phyloP scores from a whole-genome alignment of 768 basidiomycete species.

The Obba rivulosa region DNA sequence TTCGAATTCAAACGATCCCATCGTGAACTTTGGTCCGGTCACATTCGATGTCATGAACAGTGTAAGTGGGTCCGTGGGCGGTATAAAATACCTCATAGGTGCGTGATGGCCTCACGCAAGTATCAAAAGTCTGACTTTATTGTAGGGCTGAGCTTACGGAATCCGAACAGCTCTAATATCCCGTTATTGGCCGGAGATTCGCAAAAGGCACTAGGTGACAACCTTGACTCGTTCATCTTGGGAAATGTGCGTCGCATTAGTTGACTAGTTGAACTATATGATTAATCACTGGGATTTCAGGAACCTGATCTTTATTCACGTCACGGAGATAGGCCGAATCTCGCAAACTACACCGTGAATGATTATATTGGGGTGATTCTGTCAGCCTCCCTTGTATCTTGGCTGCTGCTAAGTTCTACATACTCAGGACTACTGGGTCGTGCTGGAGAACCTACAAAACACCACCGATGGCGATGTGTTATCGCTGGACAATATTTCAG shows the following conservation, averaged over 20 bases:
- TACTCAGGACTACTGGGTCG: constrained; percentile 36
- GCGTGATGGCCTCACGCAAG: constrained; percentile 10
- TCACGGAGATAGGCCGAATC: constrained; percentile 35
- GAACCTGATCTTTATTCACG: constrained; percentile 56
- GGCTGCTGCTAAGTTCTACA: background rate
- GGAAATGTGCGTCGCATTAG: constrained; percentile 39
- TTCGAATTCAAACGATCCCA: constrained; percentile 39
- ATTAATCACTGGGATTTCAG: constrained; percentile 19
- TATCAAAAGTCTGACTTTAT: background rate
- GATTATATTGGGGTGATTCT: constrained; percentile 38
- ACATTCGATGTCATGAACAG: constrained; percentile 42
- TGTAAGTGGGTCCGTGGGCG: constrained; percentile 26
- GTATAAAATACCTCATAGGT: constrained; percentile 30
- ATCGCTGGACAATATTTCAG: constrained; percentile 35
- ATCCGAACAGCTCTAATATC: constrained; percentile 32
- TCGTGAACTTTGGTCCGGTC: constrained; percentile 41
- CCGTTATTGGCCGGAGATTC: constrained; percentile 30
- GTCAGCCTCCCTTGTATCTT: background rate
- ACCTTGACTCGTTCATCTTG: constrained; percentile 41
- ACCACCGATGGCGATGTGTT: constrained; percentile 36
- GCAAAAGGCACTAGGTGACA: constrained; percentile 30
- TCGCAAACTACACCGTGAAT: constrained; percentile 41
- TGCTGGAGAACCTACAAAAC: constrained; percentile 29
- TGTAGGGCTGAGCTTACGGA: constrained; percentile 37
- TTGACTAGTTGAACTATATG: background rate